Evolutionary conservation across 495 filamentous ascomycete species (phyloP).

Genomic region (Hyaloscypha variabilis): DNA sequence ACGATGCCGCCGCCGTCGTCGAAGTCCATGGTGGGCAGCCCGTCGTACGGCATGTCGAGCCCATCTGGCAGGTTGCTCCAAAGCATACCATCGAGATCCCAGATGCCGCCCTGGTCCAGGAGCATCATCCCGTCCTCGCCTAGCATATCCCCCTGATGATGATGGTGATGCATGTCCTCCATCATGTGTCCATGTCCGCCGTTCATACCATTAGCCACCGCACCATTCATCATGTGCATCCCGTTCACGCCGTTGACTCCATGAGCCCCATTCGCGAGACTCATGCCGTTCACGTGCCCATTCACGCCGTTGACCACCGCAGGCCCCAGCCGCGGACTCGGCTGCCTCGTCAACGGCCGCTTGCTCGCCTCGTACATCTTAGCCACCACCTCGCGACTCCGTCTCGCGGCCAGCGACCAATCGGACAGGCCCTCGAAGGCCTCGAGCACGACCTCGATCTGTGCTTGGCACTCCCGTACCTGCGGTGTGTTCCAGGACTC

Average conservation of each 20-base stretch:
- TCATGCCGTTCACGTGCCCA: slow-evolving; percentile 19
- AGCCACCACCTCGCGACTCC: slow-evolving; percentile 67
- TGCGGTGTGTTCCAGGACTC: slow-evolving; percentile 52
- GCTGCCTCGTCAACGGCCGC: slow-evolving; percentile 25
- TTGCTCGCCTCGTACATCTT: slow-evolving; percentile 66
- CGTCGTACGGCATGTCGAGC: slow-evolving; percentile 34
- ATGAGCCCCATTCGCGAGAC: neutral
- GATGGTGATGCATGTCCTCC: slow-evolving; percentile 28
- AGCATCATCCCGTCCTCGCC: slow-evolving; percentile 55
- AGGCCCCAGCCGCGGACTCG: slow-evolving; percentile 25
- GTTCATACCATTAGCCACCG: slow-evolving; percentile 30
- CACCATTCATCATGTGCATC: slow-evolving; percentile 37
- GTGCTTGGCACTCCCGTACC: slow-evolving; percentile 40
- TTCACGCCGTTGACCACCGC: slow-evolving; percentile 7
- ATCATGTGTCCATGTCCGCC: slow-evolving; percentile 28
- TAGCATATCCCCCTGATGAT: slow-evolving; percentile 40
- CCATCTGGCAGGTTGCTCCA: slow-evolving; percentile 33
- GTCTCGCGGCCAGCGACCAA: slow-evolving; percentile 71
- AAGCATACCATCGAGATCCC: slow-evolving; percentile 51
- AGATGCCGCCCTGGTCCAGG: slow-evolving; percentile 55
- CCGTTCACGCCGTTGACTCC: slow-evolving; percentile 22
- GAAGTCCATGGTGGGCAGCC: slow-evolving; percentile 29
- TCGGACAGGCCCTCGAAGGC: slow-evolving; percentile 69
- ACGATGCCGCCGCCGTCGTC: slow-evolving; percentile 21
- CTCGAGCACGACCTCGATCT: slow-evolving; percentile 69